Percentiles rank a stretch among this genome's conserved stretches.
Evolutionary conservation across 2,329 filamentous ascomycete species (phyloP).

Genomic region (Curvularia verruculosa): DNA sequence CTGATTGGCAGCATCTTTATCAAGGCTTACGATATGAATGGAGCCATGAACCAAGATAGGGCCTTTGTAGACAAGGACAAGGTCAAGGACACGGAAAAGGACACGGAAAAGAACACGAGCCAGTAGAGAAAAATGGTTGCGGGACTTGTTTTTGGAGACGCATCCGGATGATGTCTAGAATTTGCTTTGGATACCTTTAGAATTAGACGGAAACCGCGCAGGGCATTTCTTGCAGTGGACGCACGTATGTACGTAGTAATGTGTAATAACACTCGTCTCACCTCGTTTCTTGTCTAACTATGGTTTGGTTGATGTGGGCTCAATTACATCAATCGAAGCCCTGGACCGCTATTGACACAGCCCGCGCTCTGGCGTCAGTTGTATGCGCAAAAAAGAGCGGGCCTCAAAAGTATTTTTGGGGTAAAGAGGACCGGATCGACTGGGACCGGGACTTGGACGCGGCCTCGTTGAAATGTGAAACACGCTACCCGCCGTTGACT

Average conservation of each 20-base stretch:
- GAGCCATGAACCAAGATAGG: slow-evolving; percentile 56
- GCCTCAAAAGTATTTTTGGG: slow-evolving; percentile 10
- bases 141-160: slow-evolving; percentile 1
- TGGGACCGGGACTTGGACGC: slow-evolving; percentile 16
- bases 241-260: background rate
- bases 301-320: background rate
- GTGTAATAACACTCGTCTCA: background rate
- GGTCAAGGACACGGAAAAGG: slow-evolving; percentile 31
- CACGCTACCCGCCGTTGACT: slow-evolving; percentile 24
- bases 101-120: slow-evolving; percentile 26
- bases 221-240: background rate
- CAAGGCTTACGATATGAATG: slow-evolving; percentile 55
- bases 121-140: background rate
- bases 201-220: background rate
- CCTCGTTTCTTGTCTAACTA: background rate
- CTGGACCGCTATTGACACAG: background rate
- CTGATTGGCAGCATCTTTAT: slow-evolving; percentile 61
- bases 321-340: background rate
- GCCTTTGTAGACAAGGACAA: slow-evolving; percentile 52
- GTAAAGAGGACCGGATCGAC: slow-evolving; percentile 5
- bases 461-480: slow-evolving; percentile 34
- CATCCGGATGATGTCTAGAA: background rate
- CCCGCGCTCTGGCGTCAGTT: background rate
- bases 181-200: background rate
- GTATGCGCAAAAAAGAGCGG: background rate